phyloP scores from a whole-genome alignment of 1,139 yeast species.

The Yamadazyma friedrichii region DNA sequence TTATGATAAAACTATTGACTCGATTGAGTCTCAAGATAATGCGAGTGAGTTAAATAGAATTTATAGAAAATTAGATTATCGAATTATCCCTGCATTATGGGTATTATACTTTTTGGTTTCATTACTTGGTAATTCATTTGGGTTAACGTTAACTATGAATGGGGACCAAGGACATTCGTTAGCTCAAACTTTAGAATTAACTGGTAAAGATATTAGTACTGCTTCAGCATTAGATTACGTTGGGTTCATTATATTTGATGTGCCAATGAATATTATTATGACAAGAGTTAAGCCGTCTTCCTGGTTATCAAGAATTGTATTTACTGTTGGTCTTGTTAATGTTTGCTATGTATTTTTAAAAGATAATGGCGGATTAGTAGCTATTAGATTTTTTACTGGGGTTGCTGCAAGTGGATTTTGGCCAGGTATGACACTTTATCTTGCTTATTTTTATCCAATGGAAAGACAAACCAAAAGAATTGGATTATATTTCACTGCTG shows the following conservation, averaged over 20 bases:
- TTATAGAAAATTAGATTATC: constrained; percentile 62
- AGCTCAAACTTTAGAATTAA: constrained; percentile 48
- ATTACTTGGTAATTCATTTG: constrained; percentile 75
- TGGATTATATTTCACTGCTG: constrained; percentile 89
- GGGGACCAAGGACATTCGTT: constrained; percentile 61
- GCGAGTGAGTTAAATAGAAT: constrained; percentile 45
- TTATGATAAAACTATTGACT: neutral
- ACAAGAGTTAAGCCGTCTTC: constrained; percentile 81
- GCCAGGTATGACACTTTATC: constrained; percentile 90
- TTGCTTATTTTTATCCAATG: constrained; percentile 84
- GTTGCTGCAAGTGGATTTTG: constrained; percentile 87
- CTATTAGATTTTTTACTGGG: constrained; percentile 73
- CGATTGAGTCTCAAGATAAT: neutral
- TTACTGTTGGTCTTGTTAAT: constrained; percentile 75
- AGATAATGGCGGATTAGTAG: constrained; percentile 60
- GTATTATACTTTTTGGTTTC: constrained; percentile 74
- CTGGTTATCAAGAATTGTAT: constrained; percentile 78
- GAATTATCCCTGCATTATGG: constrained; percentile 87
- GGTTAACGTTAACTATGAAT: constrained; percentile 83
- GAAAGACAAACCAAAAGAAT: constrained; percentile 75
- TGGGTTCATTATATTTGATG: constrained; percentile 79
- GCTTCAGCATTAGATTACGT: constrained; percentile 84
- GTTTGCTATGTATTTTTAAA: constrained; percentile 64
- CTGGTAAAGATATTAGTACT: constrained; percentile 59
- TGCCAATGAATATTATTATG: constrained; percentile 86